Evolutionary conservation across 1,284 basidiomycete species (phyloP).

Genomic region (Sparassis latifolia): DNA sequence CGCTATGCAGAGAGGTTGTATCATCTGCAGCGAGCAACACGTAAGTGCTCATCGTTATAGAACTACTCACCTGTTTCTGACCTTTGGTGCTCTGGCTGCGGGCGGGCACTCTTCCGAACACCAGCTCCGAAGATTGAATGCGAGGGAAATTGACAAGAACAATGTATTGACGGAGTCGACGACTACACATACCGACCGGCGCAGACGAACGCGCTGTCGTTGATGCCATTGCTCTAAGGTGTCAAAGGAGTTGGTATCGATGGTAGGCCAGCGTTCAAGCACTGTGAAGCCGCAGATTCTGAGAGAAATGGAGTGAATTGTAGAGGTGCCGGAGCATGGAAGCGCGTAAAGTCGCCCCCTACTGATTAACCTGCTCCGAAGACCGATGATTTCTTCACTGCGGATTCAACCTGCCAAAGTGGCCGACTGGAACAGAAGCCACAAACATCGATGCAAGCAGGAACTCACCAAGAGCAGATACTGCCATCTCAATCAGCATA

Average conservation of each 20-base stretch:
- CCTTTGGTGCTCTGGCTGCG: too few species aligned
- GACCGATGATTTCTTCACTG: constrained; percentile 2
- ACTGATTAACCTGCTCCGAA: not conserved
- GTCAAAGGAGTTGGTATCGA: not conserved
- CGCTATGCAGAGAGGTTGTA: not conserved
- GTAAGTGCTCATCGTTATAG: not conserved
- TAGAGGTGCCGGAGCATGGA: not conserved
- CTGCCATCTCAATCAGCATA: constrained; percentile 1
- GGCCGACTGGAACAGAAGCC: constrained; percentile 1
- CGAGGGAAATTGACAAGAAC: not conserved
- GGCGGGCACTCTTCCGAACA: too few species aligned
- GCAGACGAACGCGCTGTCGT: not conserved
- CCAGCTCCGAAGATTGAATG: not conserved
- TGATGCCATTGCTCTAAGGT: too few species aligned
- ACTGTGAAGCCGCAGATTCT: not conserved
- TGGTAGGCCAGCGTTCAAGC: not conserved
- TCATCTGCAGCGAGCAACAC: not conserved
- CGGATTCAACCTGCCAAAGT: constrained; percentile 1
- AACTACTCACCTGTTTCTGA: not conserved
- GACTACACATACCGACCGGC: not conserved
- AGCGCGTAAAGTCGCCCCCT: not conserved
- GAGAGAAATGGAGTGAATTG: too few species aligned
- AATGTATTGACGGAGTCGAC: not conserved
- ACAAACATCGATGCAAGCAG: constrained; percentile 1
- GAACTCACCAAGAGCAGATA: not conserved